A percentile compares a stretch with the other conserved stretches of the same genome.
Conservation (phyloP, 1,284 basidiomycete genomes). For the Cryptococcus sp. region DNA sequence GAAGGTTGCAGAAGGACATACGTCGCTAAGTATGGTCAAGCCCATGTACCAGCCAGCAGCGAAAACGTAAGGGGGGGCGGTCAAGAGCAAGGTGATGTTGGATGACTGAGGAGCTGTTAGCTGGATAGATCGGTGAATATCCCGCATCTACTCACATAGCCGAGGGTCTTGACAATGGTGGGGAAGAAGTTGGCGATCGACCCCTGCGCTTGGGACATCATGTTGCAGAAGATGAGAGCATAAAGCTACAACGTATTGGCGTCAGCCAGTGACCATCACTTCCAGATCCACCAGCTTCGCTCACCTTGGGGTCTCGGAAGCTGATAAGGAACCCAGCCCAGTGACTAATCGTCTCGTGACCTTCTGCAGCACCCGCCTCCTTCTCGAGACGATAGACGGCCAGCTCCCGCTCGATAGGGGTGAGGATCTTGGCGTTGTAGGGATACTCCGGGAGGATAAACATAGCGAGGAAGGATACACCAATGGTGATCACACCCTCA, state of each 20-base stretch:
- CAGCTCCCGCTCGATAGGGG: constrained; percentile 27
- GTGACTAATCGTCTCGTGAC: constrained; percentile 19
- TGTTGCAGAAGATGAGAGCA: constrained; percentile 24
- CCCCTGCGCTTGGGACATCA: constrained; percentile 24
- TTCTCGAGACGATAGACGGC: constrained; percentile 31
- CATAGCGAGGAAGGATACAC: constrained; percentile 17
- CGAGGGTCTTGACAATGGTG: constrained; percentile 34
- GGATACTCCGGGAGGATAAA: constrained; percentile 35
- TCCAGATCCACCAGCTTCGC: neutral
- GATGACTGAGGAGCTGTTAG: no score
- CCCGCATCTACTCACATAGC: constrained; percentile 25
- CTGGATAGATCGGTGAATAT: no score
- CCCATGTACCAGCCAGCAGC: constrained; percentile 26
- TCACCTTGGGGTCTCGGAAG: constrained; percentile 32
- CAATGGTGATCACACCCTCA: constrained; percentile 29
- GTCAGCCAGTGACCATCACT: neutral
- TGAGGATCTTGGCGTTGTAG: constrained; percentile 28
- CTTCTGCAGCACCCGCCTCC: constrained; percentile 31
- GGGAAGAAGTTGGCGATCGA: constrained; percentile 42
- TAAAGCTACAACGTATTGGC: constrained; percentile 12
- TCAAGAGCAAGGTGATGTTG: constrained; percentile 45
- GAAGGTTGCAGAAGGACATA: constrained; percentile 7
- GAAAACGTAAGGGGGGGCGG: constrained; percentile 46
- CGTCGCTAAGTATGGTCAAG: constrained; percentile 26
- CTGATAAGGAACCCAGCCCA: constrained; percentile 17